These are phyloP conservation scores for Phytophthora kernoviae DNA, from an alignment of 352 stramenopile species.

Conservation along the genomic window DNA sequence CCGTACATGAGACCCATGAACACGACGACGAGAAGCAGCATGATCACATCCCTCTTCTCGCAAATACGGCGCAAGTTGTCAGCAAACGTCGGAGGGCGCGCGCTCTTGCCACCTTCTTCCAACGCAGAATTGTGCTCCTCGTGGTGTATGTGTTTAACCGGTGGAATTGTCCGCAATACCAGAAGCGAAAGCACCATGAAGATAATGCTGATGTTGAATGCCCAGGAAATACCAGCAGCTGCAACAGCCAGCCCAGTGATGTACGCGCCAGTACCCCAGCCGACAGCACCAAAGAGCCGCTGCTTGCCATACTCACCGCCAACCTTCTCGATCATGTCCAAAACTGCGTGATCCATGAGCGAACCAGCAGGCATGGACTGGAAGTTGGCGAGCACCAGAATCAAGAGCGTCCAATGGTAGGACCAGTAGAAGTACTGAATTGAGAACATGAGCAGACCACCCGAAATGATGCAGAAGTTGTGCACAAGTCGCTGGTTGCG, in stretches of 20 bases:
- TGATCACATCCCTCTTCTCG: conserved; percentile 55
- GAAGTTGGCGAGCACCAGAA: conserved; percentile 64
- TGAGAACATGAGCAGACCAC: conserved; percentile 59
- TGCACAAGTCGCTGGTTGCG: conserved; percentile 62
- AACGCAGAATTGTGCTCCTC: conserved; percentile 28
- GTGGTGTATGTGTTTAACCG: conserved; percentile 41
- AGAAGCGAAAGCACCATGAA: conserved; percentile 56
- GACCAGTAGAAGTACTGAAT: conserved; percentile 54
- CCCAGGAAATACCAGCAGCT: conserved; percentile 58
- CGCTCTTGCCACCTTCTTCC: conserved; percentile 21
- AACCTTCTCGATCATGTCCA: conserved; percentile 66
- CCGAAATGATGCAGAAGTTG: conserved; percentile 57
- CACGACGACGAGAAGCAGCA: conserved; percentile 66
- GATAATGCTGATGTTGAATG: conserved; percentile 67
- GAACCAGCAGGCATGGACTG: conserved; percentile 50
- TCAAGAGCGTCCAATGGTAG: conserved; percentile 46
- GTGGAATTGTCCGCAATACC: conserved; percentile 54
- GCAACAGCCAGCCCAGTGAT: conserved; percentile 60
- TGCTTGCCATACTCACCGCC: conserved; percentile 85
- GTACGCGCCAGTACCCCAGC: conserved; percentile 60
- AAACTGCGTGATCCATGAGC: conserved; percentile 67
- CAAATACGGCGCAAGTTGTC: conserved; percentile 32
- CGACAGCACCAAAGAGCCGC: conserved; percentile 71
- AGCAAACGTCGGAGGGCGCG: conserved; percentile 17
- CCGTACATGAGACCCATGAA: conserved; percentile 80